phyloP scores from a whole-genome alignment of 768 basidiomycete genomes.

The Boletus coccyginus region DNA sequence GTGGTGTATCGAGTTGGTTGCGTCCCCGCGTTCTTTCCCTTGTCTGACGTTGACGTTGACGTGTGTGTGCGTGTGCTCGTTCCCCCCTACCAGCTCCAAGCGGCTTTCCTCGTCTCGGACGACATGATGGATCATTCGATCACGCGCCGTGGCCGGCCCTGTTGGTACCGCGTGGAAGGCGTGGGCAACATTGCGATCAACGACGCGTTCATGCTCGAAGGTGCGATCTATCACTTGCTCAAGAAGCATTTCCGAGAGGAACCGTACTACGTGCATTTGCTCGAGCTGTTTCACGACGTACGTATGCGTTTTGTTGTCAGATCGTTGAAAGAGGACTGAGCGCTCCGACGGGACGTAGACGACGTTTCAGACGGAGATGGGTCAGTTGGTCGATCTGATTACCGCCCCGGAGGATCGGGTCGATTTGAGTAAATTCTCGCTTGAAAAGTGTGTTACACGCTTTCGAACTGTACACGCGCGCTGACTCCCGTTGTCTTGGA shows the following conservation, averaged over 20 bases:
- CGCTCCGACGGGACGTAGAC: conserved; percentile 29
- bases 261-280: conserved; percentile 80
- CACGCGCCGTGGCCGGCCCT: conserved; percentile 91
- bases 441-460: conserved; percentile 46
- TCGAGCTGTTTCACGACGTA: conserved; percentile 91
- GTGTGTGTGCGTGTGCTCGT: no score
- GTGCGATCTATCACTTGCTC: conserved; percentile 87
- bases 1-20: conserved; percentile 92
- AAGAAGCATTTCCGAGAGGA: conserved; percentile 82
- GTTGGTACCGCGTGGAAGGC: conserved; percentile 77
- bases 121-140: conserved; percentile 97
- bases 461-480: accelerated
- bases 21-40: no score
- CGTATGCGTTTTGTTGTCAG: conserved; percentile 7
- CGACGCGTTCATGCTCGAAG: conserved; percentile 95
- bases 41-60: no score
- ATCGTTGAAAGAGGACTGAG: no score
- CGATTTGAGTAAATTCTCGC: conserved; percentile 84
- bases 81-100: conserved; percentile 69
- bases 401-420: conserved; percentile 91
- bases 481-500: no score
- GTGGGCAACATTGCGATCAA: conserved; percentile 86
- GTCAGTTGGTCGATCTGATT: conserved; percentile 93
- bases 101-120: conserved; percentile 88
- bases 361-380: conserved; percentile 91